phyloP scores from a whole-genome alignment of 2,329 filamentous ascomycete genomes.

The Dothistroma pini region DNA sequence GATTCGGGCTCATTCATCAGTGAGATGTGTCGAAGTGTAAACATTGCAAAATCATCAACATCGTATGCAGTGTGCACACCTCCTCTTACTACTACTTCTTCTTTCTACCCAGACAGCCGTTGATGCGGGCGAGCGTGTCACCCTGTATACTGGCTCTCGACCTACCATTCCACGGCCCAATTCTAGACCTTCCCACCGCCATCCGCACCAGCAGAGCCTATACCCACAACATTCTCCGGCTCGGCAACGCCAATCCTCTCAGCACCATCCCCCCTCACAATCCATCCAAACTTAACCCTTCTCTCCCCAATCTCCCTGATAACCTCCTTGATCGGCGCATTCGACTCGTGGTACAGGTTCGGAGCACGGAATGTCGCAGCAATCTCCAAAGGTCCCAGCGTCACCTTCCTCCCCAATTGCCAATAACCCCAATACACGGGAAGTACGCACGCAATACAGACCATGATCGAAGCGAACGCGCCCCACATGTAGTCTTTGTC shows the following conservation, averaged over 20 bases:
- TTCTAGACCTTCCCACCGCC: neutral
- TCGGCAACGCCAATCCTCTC: constrained; percentile 19
- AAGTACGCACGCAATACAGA: constrained; percentile 33
- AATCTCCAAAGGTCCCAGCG: constrained; percentile 37
- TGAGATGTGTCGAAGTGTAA: too few relatives aligned
- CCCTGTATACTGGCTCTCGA: neutral
- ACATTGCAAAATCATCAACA: too few relatives aligned
- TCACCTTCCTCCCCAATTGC: constrained; percentile 36
- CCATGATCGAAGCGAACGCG: constrained; percentile 31
- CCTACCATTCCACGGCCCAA: too few relatives aligned
- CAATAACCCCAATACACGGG: constrained; percentile 38
- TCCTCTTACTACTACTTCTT: too few relatives aligned
- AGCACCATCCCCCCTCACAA: constrained; percentile 14
- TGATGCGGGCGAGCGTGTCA: neutral
- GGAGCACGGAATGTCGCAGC: constrained; percentile 35
- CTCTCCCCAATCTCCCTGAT: constrained; percentile 14
- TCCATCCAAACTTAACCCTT: constrained; percentile 15
- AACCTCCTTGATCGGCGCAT: constrained; percentile 11
- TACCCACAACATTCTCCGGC: constrained; percentile 15
- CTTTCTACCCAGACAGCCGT: too few relatives aligned
- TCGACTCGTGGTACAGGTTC: constrained; percentile 12
- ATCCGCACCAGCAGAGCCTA: constrained; percentile 9
- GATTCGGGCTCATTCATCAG: too few relatives aligned
- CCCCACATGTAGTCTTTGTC: constrained; percentile 31
- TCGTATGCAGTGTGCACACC: too few relatives aligned